Evolutionary conservation across 805 yeast genomes (phyloP).

Genomic region (Ogataea ramenticola): DNA sequence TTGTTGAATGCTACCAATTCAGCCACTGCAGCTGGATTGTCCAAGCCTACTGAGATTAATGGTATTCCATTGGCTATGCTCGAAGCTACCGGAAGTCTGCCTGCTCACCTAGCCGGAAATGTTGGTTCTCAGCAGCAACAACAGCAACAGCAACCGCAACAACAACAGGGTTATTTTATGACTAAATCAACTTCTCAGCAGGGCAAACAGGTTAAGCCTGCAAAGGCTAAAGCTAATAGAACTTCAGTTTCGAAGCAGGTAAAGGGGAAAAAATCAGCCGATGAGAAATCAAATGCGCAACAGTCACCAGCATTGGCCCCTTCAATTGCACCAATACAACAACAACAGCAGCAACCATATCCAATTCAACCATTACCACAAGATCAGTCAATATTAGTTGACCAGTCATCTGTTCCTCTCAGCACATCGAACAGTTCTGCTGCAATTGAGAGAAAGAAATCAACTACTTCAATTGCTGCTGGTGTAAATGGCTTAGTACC

Average conservation of each 20-base stretch:
- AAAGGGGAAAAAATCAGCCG: neutral
- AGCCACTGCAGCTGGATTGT: conserved; percentile 48
- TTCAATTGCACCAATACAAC: too few species aligned
- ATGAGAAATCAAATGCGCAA: neutral
- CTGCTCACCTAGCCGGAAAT: conserved; percentile 1
- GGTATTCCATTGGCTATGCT: conserved; percentile 44
- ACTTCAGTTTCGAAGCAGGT: conserved; percentile 1
- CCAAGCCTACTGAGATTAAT: conserved; percentile 37
- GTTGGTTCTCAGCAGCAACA: neutral
- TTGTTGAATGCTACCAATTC: conserved; percentile 52
- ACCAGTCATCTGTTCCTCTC: neutral
- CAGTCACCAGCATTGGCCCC: too few species aligned
- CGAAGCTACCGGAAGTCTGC: conserved; percentile 71
- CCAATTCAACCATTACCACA: neutral
- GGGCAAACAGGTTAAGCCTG: neutral
- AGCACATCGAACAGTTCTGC: neutral
- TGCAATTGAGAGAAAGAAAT: neutral
- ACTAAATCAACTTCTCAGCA: neutral
- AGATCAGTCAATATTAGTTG: neutral
- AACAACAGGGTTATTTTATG: neutral
- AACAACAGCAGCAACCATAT: neutral
- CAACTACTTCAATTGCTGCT: conserved; percentile 18
- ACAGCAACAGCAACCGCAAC: neutral
- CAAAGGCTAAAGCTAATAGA: neutral
- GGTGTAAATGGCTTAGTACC: conserved; percentile 19